Evolutionary conservation across 805 yeast genomes (phyloP).

Genomic region (Yamadazyma akitaensis): DNA sequence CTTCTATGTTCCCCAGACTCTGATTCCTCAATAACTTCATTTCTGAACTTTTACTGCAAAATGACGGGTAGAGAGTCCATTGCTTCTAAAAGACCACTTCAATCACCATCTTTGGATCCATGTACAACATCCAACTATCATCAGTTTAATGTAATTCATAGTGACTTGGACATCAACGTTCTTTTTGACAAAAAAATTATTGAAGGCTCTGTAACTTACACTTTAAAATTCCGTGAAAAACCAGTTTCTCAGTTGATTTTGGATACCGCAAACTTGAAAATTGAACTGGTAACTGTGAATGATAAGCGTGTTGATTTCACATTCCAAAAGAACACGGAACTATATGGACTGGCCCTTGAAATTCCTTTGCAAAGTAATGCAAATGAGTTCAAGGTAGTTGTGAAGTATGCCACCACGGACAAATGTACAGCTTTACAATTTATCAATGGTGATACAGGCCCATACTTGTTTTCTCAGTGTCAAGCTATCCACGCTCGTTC

Average conservation of each 20-base stretch:
- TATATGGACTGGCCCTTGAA: conserved; percentile 25
- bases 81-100: conserved; percentile 8
- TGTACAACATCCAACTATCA: conserved; percentile 29
- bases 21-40: too few species aligned
- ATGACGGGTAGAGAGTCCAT: conserved; percentile 12
- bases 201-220: conserved; percentile 22
- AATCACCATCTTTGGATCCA: conserved; percentile 20
- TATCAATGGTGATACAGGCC: conserved; percentile 31
- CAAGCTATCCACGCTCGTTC: conserved; percentile 36
- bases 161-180: conserved; percentile 21
- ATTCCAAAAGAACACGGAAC: conserved; percentile 13
- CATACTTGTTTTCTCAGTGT: conserved; percentile 35
- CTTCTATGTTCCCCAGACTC: too few species aligned
- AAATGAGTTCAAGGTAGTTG: conserved; percentile 13
- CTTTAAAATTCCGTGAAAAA: conserved; percentile 12
- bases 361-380: conserved; percentile 11
- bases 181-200: conserved; percentile 22
- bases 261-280: conserved; percentile 27
- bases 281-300: conserved; percentile 19
- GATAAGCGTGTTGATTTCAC: conserved; percentile 10
- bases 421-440: conserved; percentile 34
- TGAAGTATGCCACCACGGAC: conserved; percentile 26
- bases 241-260: conserved; percentile 12
- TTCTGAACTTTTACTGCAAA: background rate
- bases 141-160: conserved; percentile 18